Conservation (phyloP, 1,284 basidiomycete species). For the Phenoliferia sp. region DNA sequence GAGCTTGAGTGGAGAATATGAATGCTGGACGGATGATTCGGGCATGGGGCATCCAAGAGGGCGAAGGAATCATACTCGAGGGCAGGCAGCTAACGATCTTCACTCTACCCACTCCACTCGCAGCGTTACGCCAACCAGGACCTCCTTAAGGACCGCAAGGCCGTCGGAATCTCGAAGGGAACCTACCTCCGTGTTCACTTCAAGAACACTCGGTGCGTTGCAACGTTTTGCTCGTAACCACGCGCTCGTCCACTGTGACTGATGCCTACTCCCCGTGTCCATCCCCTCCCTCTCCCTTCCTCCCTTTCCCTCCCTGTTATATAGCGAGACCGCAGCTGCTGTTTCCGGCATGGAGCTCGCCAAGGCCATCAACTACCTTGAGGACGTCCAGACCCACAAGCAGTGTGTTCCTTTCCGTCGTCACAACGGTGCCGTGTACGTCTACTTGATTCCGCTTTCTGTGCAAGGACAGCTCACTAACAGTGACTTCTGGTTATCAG, state of each 20-base stretch:
- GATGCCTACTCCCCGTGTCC: conserved; percentile 1
- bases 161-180: conserved; percentile 35
- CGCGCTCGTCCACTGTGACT: neutral
- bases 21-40: no score
- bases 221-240: conserved; percentile 47
- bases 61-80: no score
- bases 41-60: no score
- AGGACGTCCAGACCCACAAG: conserved; percentile 93
- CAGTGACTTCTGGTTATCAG: neutral
- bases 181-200: conserved; percentile 94
- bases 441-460: neutral
- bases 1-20: no score
- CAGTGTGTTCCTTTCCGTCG: conserved; percentile 96
- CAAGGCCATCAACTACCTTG: conserved; percentile 94
- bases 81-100: neutral
- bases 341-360: conserved; percentile 79
- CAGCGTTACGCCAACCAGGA: conserved; percentile 28
- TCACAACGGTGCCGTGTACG: conserved; percentile 81
- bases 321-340: conserved; percentile 45
- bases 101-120: neutral
- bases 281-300: no score
- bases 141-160: conserved; percentile 36
- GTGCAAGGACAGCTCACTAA: neutral
- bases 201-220: conserved; percentile 99
- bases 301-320: neutral